Percentiles rank a stretch among this genome's conserved stretches.
Evolutionary conservation across 768 basidiomycete genomes (phyloP).

Genomic region (Paxillus ammoniavirescens): DNA sequence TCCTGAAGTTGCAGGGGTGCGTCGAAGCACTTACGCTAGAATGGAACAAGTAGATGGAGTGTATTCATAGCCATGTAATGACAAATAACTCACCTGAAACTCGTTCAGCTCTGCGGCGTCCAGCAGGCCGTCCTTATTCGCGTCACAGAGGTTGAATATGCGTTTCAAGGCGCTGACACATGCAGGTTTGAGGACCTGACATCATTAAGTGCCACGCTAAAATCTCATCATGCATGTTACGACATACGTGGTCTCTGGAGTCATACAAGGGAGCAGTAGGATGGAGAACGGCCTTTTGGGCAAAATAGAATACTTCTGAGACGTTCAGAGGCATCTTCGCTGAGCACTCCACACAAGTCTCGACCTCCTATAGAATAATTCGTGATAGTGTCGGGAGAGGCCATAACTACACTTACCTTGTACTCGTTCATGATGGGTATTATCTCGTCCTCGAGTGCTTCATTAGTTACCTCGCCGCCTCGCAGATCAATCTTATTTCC

Average conservation of each 20-base stretch:
- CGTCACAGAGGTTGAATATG: slow-evolving; percentile 96
- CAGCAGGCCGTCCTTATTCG: slow-evolving; percentile 90
- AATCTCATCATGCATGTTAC: slow-evolving; percentile 1
- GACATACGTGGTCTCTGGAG: slow-evolving; percentile 87
- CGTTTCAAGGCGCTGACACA: slow-evolving; percentile 84
- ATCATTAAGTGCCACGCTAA: slow-evolving; percentile 10
- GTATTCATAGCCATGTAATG: neutral
- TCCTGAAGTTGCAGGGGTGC: slow-evolving; percentile 90
- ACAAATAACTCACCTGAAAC: slow-evolving; percentile 69
- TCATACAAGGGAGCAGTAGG: slow-evolving; percentile 97
- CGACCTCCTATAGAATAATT: slow-evolving; percentile 73
- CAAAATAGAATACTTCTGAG: slow-evolving; percentile 97
- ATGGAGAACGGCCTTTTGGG: slow-evolving; percentile 95
- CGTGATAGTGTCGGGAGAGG: neutral
- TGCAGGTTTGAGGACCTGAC: slow-evolving; percentile 88
- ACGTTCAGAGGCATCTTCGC: slow-evolving; percentile 88
- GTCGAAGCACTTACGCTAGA: slow-evolving; percentile 91
- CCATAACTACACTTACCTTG: slow-evolving; percentile 58
- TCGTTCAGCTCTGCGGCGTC: slow-evolving; percentile 92
- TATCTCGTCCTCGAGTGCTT: slow-evolving; percentile 93
- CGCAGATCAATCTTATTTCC: slow-evolving; percentile 98
- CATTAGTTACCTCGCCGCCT: slow-evolving; percentile 90
- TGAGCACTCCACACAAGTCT: slow-evolving; percentile 98
- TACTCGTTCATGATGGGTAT: slow-evolving; percentile 98
- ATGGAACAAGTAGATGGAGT: neutral